Evolutionary conservation across 2,329 filamentous ascomycete genomes (phyloP).

Genomic region (Nemania serpens): DNA sequence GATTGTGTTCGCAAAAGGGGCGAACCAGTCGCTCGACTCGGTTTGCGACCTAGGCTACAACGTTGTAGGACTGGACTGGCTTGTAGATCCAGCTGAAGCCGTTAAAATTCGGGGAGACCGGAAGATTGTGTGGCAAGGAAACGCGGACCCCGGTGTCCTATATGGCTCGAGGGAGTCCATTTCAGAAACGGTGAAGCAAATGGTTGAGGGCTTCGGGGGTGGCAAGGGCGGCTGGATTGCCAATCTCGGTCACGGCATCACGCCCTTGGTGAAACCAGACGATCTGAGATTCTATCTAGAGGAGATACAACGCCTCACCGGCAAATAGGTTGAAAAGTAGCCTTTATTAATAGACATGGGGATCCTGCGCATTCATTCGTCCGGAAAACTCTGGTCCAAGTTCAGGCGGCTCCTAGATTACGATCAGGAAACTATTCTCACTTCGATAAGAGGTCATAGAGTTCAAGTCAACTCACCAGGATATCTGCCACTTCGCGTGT

Average conservation of each 20-base stretch:
- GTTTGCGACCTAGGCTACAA: slow-evolving; percentile 89
- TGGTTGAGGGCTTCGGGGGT: slow-evolving; percentile 82
- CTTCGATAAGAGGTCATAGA: background rate
- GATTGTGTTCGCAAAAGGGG: slow-evolving; percentile 97
- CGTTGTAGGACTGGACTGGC: slow-evolving; percentile 93
- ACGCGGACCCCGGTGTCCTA: slow-evolving; percentile 90
- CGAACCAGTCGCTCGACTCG: slow-evolving; percentile 90
- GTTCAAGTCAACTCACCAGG: slow-evolving; percentile 55
- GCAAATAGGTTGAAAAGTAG: slow-evolving; percentile 39
- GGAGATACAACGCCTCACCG: slow-evolving; percentile 78
- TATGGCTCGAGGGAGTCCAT: slow-evolving; percentile 86
- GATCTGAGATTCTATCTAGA: slow-evolving; percentile 92
- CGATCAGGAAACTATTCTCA: slow-evolving; percentile 21
- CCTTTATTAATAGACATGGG: background rate
- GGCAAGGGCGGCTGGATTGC: slow-evolving; percentile 92
- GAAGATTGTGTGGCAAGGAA: slow-evolving; percentile 82
- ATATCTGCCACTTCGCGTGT: slow-evolving; percentile 57
- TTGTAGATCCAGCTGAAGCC: slow-evolving; percentile 85
- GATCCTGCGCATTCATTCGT: slow-evolving; percentile 15
- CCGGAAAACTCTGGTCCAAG: slow-evolving; percentile 36
- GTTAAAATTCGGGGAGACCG: slow-evolving; percentile 78
- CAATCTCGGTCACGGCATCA: slow-evolving; percentile 96
- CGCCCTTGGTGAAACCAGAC: slow-evolving; percentile 91
- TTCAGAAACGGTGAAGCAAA: slow-evolving; percentile 78
- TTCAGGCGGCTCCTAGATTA: slow-evolving; percentile 35